A percentile compares a stretch with the other conserved stretches of the same genome.
Evolutionary conservation across 441 rosid genomes (phyloP).

Genomic region (Adansonia gregorii): DNA sequence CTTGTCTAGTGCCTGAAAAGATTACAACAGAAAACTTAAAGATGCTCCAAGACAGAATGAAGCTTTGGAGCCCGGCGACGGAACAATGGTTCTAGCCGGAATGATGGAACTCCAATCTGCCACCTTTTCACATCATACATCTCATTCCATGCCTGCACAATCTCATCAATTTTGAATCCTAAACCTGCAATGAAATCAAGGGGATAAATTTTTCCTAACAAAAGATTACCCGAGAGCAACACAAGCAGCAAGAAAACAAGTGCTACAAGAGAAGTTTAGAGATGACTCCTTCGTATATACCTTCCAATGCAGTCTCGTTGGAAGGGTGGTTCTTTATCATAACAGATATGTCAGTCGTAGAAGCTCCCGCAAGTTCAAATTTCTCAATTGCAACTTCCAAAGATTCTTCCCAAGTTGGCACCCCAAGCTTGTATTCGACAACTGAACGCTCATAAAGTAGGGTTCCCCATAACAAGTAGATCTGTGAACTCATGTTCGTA

Average conservation of each 20-base stretch:
- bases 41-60: conserved; percentile 72
- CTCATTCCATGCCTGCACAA: conserved; percentile 97
- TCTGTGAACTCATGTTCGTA: conserved; percentile 79
- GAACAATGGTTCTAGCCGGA: conserved; percentile 90
- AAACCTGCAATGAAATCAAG: conserved; percentile 48
- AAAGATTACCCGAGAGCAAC: background rate
- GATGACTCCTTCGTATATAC: conserved; percentile 40
- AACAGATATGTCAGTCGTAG: conserved; percentile 83
- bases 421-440: conserved; percentile 76
- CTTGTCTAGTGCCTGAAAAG: conserved; percentile 29
- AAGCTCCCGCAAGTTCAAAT: conserved; percentile 94
- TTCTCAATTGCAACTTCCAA: conserved; percentile 91
- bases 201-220: background rate
- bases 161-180: conserved; percentile 94
- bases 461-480: conserved; percentile 90
- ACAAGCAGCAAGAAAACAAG: background rate
- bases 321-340: conserved; percentile 96
- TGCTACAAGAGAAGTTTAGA: conserved; percentile 10
- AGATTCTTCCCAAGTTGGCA: conserved; percentile 94
- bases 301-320: conserved; percentile 71
- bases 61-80: conserved; percentile 80
- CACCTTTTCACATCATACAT: conserved; percentile 97
- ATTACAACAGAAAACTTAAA: conserved; percentile 34
- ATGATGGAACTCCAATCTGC: conserved; percentile 88
- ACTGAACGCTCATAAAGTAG: conserved; percentile 89